These are phyloP conservation scores for Pezicula carpinea DNA, from an alignment of 2,329 filamentous ascomycete species.

Conservation along the genomic window DNA sequence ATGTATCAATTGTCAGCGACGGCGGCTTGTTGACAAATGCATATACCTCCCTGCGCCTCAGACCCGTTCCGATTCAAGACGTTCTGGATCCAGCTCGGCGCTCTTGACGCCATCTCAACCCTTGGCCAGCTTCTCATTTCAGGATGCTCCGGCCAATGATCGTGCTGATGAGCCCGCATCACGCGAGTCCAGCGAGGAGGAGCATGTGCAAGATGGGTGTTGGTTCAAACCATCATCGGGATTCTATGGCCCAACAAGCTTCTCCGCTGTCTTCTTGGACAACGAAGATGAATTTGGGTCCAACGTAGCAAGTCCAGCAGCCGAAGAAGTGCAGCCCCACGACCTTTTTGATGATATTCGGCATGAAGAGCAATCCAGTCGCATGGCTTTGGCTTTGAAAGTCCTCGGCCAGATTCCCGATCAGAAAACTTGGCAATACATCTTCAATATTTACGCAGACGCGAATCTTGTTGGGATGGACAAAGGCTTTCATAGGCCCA, in stretches of 20 bases:
- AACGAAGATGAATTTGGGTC: constrained; percentile 3
- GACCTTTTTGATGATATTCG: not conserved
- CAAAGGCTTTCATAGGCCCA: constrained; percentile 6
- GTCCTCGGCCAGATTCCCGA: constrained; percentile 7
- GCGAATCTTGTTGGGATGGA: constrained; percentile 3
- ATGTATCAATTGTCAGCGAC: not conserved
- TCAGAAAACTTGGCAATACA: not conserved
- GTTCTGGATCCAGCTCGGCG: not conserved
- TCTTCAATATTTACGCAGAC: not conserved
- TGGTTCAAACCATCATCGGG: constrained; percentile 2
- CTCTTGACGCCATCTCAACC: not conserved
- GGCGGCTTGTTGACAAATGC: not conserved
- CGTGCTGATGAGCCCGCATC: not conserved
- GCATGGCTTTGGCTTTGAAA: constrained; percentile 5
- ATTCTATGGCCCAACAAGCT: constrained; percentile 10
- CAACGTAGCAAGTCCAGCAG: not conserved
- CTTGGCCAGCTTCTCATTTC: not conserved
- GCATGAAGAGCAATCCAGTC: not conserved
- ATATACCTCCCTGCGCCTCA: not conserved
- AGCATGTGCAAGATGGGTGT: not conserved
- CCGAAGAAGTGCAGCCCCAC: not conserved
- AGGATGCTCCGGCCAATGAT: not conserved
- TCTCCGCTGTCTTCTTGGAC: constrained; percentile 8
- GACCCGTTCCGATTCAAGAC: not conserved
- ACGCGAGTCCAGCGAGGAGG: not conserved